Conservation (phyloP, 2,329 filamentous ascomycete species). For the Neofusicoccum parvum region DNA sequence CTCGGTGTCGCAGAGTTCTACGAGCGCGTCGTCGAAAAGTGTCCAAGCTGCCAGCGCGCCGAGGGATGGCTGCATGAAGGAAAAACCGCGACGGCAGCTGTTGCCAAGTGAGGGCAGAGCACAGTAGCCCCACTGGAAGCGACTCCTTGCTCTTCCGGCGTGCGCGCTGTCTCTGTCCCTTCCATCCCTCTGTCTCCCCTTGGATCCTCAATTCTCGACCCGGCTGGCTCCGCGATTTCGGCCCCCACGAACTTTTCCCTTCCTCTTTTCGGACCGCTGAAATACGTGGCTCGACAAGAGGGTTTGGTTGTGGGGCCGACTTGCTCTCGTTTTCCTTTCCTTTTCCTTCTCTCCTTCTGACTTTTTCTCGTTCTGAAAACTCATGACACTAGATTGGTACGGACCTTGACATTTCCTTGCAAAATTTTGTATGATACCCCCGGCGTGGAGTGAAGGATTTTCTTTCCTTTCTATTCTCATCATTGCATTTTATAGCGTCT, state of each 20-base stretch:
- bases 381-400: conserved; percentile 12
- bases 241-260: neutral
- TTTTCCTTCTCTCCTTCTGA: neutral
- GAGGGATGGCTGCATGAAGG: conserved; percentile 7
- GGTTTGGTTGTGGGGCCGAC: neutral
- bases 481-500: neutral
- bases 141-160: too few species aligned
- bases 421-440: conserved; percentile 16
- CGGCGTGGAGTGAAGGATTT: neutral
- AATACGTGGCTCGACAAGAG: neutral
- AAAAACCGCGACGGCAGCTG: neutral
- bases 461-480: neutral
- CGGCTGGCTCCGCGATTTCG: conserved; percentile 1
- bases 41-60: conserved; percentile 12
- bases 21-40: conserved; percentile 14
- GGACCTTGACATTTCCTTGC: neutral
- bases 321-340: neutral
- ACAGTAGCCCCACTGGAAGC: too few species aligned
- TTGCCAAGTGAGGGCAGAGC: neutral
- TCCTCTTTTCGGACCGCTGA: neutral
- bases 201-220: neutral
- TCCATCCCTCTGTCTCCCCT: neutral
- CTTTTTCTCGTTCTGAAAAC: neutral
- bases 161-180: neutral
- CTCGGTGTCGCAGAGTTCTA: conserved; percentile 14